Base-by-base conservation (phyloP, 345 rosid genomes). In the Brassica carinata region DNA sequence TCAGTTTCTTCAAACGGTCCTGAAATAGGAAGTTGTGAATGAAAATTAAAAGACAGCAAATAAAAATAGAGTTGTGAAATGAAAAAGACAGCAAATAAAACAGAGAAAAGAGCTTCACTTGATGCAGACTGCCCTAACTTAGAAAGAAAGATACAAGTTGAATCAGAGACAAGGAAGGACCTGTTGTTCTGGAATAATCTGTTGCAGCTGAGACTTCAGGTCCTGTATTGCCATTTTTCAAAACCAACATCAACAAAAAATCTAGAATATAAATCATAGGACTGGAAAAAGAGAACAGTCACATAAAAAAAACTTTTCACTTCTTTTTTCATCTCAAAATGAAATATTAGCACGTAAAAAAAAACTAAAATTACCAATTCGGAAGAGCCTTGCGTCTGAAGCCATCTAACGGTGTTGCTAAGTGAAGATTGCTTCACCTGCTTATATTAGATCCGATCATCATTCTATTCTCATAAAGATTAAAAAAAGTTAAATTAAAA, bases 161-260 rank as follows among this genome's bases (percentile, higher is more conserved):
- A 55, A 17, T 17, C 62, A 55, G 10, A 55, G 26, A 55, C 62
- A 17, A 55, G 8, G 4, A 55, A 55, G 62, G 65, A 89, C 98
- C 94, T 93, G 99, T 87, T 95, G 93, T 79, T 90, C 92, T 8
- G 99, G 98, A 84, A 93, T 95, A 73, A 93, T 65, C 82, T 91
- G 94, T 85, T 83, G 88, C 80, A 95, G 68, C 87, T 90, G 94
- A 34, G 98, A 87, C 69, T 86, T 89, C 69, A 93, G 91, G 67
- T 90, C 96, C 98, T 96, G 80, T 66, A 65, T 79, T 58, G 10
- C 53, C 64, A 57, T 59, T 74, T 68, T 57, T 53, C 7, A 48
- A 36, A 27, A 61, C 65, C 51, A 62, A 79, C 55, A 83, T 17
- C 64, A 48, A 68, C 17, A 70, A 7, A 36, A 58, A 79, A 38